phyloP scores from a whole-genome alignment of 2,329 filamentous ascomycete species.

The Erysiphe neolycopersici region DNA sequence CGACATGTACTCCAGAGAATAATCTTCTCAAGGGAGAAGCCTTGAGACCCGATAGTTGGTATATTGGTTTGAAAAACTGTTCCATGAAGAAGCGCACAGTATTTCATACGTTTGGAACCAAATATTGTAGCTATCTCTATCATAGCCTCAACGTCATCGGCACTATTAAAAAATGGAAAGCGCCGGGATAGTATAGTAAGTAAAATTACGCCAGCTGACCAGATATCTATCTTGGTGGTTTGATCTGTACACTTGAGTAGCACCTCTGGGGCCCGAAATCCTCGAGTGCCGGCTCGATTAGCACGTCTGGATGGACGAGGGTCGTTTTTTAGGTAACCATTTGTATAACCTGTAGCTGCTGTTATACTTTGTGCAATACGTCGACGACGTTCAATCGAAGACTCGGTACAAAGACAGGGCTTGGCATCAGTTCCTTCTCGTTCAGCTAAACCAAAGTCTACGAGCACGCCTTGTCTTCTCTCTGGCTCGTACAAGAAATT shows the following conservation, averaged over 20 bases:
- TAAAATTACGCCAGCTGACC: constrained; percentile 91
- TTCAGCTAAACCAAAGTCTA: constrained; percentile 98
- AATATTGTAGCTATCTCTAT: constrained; percentile 96
- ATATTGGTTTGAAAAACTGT: constrained; percentile 83
- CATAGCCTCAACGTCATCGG: constrained; percentile 93
- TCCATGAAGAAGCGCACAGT: constrained; percentile 59
- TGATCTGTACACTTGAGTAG: constrained; percentile 93
- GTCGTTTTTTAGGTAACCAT: constrained; percentile 71
- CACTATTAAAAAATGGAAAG: constrained; percentile 95
- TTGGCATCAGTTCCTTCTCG: constrained; percentile 50
- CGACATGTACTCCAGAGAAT: constrained; percentile 83
- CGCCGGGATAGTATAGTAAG: constrained; percentile 78
- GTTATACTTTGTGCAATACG: constrained; percentile 31
- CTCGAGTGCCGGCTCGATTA: constrained; percentile 81
- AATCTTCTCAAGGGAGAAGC: constrained; percentile 78
- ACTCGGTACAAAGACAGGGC: constrained; percentile 56
- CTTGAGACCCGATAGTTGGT: constrained; percentile 62
- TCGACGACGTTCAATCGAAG: constrained; percentile 31
- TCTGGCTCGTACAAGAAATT: constrained; percentile 84
- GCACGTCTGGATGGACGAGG: constrained; percentile 67
- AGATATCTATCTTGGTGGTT: constrained; percentile 82
- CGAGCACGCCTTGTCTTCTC: constrained; percentile 60
- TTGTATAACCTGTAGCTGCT: constrained; percentile 24
- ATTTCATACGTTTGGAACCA: constrained; percentile 59
- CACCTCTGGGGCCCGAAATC: constrained; percentile 89